Conservation (phyloP, 2,329 filamentous ascomycete species). For the Botrytis medusae region DNA sequence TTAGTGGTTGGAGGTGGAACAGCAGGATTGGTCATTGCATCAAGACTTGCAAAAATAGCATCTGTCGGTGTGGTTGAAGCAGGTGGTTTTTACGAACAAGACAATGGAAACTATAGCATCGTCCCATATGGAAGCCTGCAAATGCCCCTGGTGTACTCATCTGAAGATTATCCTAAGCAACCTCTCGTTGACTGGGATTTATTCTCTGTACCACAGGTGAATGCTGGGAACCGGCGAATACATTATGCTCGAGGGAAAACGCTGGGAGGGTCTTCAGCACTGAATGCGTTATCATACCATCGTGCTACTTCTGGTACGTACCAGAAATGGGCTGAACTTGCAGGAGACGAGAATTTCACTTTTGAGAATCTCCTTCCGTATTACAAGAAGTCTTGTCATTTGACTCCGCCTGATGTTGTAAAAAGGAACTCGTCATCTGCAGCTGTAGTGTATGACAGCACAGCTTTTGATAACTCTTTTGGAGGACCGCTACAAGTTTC, state of each 20-base stretch:
- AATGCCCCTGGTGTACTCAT: slow-evolving; percentile 20
- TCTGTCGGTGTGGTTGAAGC: slow-evolving; percentile 29
- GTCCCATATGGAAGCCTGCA: not conserved
- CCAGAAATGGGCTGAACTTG: slow-evolving; percentile 47
- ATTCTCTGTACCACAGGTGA: slow-evolving; percentile 22
- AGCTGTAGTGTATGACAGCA: slow-evolving; percentile 27
- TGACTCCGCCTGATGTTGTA: slow-evolving; percentile 33
- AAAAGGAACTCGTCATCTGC: slow-evolving; percentile 21
- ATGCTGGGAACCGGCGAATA: slow-evolving; percentile 26
- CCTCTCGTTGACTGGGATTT: slow-evolving; percentile 27
- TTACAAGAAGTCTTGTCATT: slow-evolving; percentile 41
- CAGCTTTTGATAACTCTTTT: slow-evolving; percentile 35
- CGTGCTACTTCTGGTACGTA: slow-evolving; percentile 27
- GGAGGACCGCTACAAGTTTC: slow-evolving; percentile 46
- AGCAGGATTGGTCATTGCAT: slow-evolving; percentile 25
- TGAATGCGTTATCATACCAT: slow-evolving; percentile 13
- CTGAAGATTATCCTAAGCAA: not conserved
- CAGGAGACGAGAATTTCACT: slow-evolving; percentile 47
- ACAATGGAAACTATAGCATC: slow-evolving; percentile 16
- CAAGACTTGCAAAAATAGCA: slow-evolving; percentile 22
- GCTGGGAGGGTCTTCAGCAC: slow-evolving; percentile 39
- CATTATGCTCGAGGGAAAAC: slow-evolving; percentile 39
- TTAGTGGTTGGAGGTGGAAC: slow-evolving; percentile 26
- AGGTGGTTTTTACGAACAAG: slow-evolving; percentile 24
- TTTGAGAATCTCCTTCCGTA: slow-evolving; percentile 49